A percentile compares a stretch with the other conserved stretches of the same genome.
Conservation (phyloP, 2,329 filamentous ascomycete genomes). For the Ceratocystis lukuohia region DNA sequence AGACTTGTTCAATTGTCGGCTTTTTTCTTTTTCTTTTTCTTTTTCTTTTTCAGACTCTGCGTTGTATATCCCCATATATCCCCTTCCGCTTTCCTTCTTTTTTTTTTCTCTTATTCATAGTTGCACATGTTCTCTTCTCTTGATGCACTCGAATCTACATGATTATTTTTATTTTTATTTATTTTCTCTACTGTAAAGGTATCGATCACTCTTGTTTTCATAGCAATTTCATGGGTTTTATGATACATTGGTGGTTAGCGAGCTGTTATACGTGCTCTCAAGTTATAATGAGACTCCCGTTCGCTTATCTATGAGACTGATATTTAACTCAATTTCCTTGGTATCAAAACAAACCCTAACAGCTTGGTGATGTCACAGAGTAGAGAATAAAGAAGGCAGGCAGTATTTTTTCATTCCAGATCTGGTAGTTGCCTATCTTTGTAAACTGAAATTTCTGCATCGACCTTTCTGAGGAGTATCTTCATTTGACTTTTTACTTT, state of each 20-base stretch:
- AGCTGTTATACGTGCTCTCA: neutral
- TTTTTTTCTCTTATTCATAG: neutral
- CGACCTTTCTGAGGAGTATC: neutral
- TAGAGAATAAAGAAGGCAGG: neutral
- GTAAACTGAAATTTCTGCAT: neutral
- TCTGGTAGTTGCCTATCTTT: neutral
- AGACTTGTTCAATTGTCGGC: constrained; percentile 10
- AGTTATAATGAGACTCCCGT: neutral
- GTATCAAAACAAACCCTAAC: neutral
- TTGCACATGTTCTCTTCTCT: neutral
- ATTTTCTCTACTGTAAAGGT: neutral
- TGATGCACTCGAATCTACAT: neutral
- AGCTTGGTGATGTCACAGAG: neutral
- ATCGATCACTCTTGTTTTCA: neutral
- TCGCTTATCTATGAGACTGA: neutral
- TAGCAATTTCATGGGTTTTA: neutral
- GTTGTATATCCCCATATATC: neutral
- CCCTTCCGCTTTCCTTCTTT: neutral
- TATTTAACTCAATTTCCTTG: neutral
- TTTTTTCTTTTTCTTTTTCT: neutral
- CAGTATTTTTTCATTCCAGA: neutral
- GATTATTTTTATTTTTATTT: neutral
- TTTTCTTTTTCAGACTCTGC: neutral
- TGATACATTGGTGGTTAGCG: neutral
- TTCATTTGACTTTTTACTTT: neutral